These are phyloP conservation scores for Nicotiana knightiana DNA, from an alignment of 257 asterid genomes.

Conservation along the genomic window DNA sequence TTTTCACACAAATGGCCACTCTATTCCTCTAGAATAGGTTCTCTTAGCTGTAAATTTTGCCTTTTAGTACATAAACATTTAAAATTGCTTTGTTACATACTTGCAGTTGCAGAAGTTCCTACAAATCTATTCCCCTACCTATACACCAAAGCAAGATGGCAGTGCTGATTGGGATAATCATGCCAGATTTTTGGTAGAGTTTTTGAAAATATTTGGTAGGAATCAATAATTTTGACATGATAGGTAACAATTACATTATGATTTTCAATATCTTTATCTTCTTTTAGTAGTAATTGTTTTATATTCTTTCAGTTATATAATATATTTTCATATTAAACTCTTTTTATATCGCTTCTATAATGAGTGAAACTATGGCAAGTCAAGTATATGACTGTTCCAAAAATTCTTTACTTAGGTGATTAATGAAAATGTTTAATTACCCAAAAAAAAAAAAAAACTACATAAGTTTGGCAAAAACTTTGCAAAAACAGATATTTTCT, in stretches of 20 bases:
- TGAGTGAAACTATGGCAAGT: too few species aligned
- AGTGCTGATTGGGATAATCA: slow-evolving; percentile 5
- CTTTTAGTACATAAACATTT: neutral
- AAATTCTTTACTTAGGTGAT: too few species aligned
- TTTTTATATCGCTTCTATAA: neutral
- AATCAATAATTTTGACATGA: slow-evolving; percentile 1
- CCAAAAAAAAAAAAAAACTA: too few species aligned
- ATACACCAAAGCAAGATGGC: neutral
- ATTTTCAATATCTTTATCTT: neutral
- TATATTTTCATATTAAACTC: neutral
- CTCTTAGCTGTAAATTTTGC: slow-evolving; percentile 4
- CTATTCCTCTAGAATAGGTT: neutral
- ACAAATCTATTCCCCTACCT: neutral
- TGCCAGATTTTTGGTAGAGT: neutral
- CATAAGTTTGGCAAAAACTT: neutral
- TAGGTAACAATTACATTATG: neutral
- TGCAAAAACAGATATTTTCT: neutral
- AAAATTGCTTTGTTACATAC: neutral
- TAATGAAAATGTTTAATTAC: too few species aligned
- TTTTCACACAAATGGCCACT: neutral
- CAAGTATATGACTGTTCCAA: too few species aligned
- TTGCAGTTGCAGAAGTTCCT: neutral
- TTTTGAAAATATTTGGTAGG: neutral
- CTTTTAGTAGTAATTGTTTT: neutral
- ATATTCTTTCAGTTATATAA: neutral